Base-by-base conservation (phyloP, 2,329 filamentous ascomycete genomes). In the Ophiostoma sp. region DNA sequence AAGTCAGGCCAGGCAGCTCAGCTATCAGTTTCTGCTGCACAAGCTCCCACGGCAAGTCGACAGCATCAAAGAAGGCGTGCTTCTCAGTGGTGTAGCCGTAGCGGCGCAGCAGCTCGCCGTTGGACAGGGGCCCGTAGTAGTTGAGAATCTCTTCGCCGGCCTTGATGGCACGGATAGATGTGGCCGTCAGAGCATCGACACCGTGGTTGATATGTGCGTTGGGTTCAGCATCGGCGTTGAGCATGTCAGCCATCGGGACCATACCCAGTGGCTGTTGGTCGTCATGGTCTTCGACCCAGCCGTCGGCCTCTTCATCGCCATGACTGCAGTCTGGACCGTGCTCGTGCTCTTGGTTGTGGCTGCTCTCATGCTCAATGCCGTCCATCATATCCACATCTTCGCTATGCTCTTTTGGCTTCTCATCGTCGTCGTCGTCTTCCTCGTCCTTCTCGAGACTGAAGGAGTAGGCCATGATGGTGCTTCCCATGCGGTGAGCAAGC, bases 391-490 rank as follows among this genome's bases (percentile, higher is more conserved):
- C 78, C 1, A 74, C 77, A 3, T 79, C 76, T 0, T 78, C 80
- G n/a, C 81, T 79, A 17, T 82, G 82, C 62, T 86, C 85, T 6
- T 96, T 85, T 96, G 93, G 31, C 17, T 65, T n/a, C n/a, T 60
- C 69, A 3, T 67, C 66, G 7, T 71, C 71, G n/a, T 72, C 70
- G 4, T 70, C 70, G 64, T 79, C 80, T 4, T 81, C 80, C 8
- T 82, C 82, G 67, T 87, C 86, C 7, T 96, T 85, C 74, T 97
- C 93, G 1, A 74, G 69, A 33, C 71, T 73, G 77, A 97, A 97
- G 0, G 93, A 93, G 77, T 96, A 97, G 0, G 93, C 90, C 93
- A 97, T 96, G 74, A 97, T 94, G 20, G 90, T 88, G 72, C 90
- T 94, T 1, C 91, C 93, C 89, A 96, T 94, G 10, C 87, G 85